Percentiles rank a stretch among this genome's conserved stretches.
Evolutionary conservation across 345 rosid genomes (phyloP).

Genomic region (Streptanthus diversifolius): DNA sequence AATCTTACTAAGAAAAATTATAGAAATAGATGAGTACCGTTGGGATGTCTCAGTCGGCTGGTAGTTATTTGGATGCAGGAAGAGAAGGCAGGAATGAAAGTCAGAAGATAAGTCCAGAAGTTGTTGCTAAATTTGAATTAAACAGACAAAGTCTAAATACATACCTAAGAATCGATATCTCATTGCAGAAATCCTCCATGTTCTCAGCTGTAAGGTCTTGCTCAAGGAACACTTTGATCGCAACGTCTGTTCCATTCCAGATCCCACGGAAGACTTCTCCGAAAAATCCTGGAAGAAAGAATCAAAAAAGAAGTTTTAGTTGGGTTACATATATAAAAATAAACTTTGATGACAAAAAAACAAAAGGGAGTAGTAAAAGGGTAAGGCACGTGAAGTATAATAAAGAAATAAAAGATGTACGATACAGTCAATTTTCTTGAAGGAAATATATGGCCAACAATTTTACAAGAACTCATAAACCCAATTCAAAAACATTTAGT

Average conservation of each 20-base stretch:
- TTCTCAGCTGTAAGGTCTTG: conserved; percentile 95
- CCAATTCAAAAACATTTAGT: background rate
- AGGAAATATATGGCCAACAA: background rate
- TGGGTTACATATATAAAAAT: background rate
- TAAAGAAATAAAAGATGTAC: background rate
- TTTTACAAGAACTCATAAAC: background rate
- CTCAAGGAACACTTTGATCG: conserved; percentile 92
- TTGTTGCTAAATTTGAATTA: background rate
- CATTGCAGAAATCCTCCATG: conserved; percentile 98
- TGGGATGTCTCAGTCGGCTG: conserved; percentile 98
- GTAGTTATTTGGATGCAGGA: conserved; percentile 34
- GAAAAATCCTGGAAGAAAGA: conserved; percentile 58
- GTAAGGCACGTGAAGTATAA: background rate
- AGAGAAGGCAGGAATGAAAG: conserved; percentile 16
- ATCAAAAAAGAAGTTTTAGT: conserved; percentile 3
- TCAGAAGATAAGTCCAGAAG: conserved; percentile 36
- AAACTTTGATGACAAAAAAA: background rate
- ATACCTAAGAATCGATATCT: conserved; percentile 93
- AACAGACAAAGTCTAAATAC: conserved; percentile 21
- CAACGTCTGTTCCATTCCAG: conserved; percentile 99
- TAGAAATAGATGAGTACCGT: conserved; percentile 52
- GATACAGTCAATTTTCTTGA: background rate
- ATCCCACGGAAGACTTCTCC: conserved; percentile 97
- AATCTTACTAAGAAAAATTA: conserved; percentile 2
- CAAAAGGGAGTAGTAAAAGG: background rate